Base-by-base conservation (phyloP, 2,329 filamentous ascomycete genomes). In the Chaetomium olivaceum region DNA sequence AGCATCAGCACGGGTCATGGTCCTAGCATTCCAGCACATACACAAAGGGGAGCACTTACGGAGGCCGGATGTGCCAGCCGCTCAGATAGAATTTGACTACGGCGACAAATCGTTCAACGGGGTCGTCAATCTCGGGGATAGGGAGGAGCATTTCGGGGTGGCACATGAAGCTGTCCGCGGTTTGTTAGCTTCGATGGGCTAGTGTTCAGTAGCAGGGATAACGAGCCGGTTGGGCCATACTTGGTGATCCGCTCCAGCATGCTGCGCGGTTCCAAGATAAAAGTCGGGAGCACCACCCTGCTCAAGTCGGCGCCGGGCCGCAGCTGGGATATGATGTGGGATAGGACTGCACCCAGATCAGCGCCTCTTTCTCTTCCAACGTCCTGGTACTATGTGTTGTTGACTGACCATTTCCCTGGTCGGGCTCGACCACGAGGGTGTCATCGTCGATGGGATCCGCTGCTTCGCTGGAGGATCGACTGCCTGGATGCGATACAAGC, bases 201-300 rank as follows among this genome's bases (percentile, higher is more conserved):
- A 11, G n/a, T 48, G 21, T 23, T n/a, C 52, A 43, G 29, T 25
- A 9, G 27, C 19, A 14, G 8, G 14, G 21, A 16, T 11, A 21
- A n/a, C 33, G 29, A 58, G 14, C 29, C 11, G 39, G 21, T 9
- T 29, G n/a, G 51, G 31, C 81, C 88, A 71, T 82, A 97, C 93
- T 99, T 99, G 74, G 95, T 99, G 77, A 99, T 99, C 73, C 95
- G 88, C 80, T 99, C 95, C 73, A 99, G 82, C 95, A 99, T 99
- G 73, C 93, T 97, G 75, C 93, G 89, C 27, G 95, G 95, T 79
- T 99, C 95, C 72, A 99, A 87, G 74, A 99, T 99, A 77, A 99
- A 99, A 57, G 95, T 99, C 50, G 95, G 95, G 64, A 99, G 83
- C 43, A 95, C 94, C 68, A 99, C 93, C 73, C 94, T 88, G 79